Base-by-base conservation (phyloP, 2,329 filamentous ascomycete genomes). In the Emmonsia crescens region DNA sequence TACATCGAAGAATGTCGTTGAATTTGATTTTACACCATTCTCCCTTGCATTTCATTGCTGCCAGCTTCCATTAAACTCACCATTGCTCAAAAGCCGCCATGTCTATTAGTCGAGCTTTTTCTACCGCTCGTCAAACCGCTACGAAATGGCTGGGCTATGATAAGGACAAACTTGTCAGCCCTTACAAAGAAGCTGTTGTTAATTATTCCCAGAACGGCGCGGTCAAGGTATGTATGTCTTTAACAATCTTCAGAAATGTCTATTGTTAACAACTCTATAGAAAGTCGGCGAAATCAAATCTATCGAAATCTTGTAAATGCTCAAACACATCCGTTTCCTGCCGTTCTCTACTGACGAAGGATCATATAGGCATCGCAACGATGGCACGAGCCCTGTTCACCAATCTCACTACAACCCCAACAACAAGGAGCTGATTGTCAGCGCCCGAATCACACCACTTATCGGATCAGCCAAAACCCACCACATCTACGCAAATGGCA, bases 381-480 rank as follows among this genome's bases (percentile, higher is more conserved):
- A 57, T 40, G 54, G 54, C 54, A 57, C 54, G 16, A 57, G 54
- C 33, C 54, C 54, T 42, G 54, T 57, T 44, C 54, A 57, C 54
- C 27, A 44, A 29, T 57, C 54, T 27, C 27, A 16, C 29, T 57
- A 38, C 54, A 57, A 57, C 31, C 9, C 33, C 31, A 57, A 57
- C n/a, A 29, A 57, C 31, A 57, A 42, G 54, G 54, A n/a, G 54
- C 31, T 57, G 29, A 38, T 57, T 57, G 10, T 57, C 54, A 31
- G 49, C 49, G 49, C 24, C 1, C 49, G 49, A 56, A 44, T 60
- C 29, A 46, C 12, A 8, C 59, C 59, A 19, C 19, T 27, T 21
- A 36, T 42, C n/a, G 59, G 65, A 63, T n/a, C 59, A 57, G 19
- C 61, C 33, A 24, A 46, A 54, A 63, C 59, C 21, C 52, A 63